These are phyloP conservation scores for Neoconidiobolus thromboides DNA, from an alignment of 371 early-diverging fungal species.

Conservation along the genomic window DNA sequence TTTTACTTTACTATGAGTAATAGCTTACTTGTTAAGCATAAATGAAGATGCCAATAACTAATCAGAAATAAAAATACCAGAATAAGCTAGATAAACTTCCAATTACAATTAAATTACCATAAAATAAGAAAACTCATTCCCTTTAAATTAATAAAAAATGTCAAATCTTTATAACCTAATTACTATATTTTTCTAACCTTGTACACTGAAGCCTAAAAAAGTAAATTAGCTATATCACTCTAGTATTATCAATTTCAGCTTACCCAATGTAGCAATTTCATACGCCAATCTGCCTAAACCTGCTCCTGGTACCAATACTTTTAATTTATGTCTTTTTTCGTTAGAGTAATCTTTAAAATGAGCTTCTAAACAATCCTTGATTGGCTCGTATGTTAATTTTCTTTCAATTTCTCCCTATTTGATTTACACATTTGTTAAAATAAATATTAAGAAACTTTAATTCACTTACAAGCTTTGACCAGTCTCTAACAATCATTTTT, in stretches of 20 bases:
- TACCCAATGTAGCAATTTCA: constrained; percentile 55
- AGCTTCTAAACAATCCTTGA: constrained; percentile 43
- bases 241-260: neutral
- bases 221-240: neutral
- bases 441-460: neutral
- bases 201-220: constrained; percentile 47
- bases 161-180: too few relatives aligned
- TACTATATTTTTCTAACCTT: constrained; percentile 24
- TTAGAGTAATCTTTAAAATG: constrained; percentile 22
- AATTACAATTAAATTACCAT: constrained; percentile 24
- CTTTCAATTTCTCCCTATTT: constrained; percentile 55
- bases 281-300: constrained; percentile 79
- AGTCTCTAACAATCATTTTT: constrained; percentile 84
- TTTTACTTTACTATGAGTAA: neutral
- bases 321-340: constrained; percentile 28
- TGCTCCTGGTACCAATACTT: constrained; percentile 71
- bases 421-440: neutral
- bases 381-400: constrained; percentile 55
- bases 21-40: constrained; percentile 47
- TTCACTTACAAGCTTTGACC: constrained; percentile 21
- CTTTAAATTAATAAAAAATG: constrained; percentile 9
- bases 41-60: constrained; percentile 71
- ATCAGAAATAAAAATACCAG: neutral
- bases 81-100: neutral
- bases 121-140: constrained; percentile 60